Evolutionary conservation across 257 asterid genomes (phyloP).

Genomic region (Rhazya stricta): DNA sequence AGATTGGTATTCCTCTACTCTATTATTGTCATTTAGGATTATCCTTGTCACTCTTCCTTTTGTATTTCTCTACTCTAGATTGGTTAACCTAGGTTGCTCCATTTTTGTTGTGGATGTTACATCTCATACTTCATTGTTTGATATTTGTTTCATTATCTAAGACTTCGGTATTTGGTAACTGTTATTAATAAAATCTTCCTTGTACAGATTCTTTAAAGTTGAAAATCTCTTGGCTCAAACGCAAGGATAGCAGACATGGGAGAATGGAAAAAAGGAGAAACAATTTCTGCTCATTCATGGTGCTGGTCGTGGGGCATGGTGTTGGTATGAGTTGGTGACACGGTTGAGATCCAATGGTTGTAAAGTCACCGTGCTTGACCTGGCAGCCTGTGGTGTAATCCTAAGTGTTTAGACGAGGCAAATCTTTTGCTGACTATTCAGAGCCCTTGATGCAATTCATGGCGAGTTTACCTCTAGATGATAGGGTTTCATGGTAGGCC

Average conservation of each 20-base stretch:
- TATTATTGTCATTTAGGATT: too few relatives aligned
- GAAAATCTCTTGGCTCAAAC: neutral
- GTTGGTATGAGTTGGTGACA: constrained; percentile 40
- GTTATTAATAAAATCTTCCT: too few relatives aligned
- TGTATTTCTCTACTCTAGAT: too few relatives aligned
- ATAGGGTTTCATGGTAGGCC: constrained; percentile 35
- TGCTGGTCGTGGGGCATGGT: constrained; percentile 46
- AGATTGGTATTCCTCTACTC: too few relatives aligned
- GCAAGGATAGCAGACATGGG: neutral
- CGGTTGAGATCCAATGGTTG: constrained; percentile 30
- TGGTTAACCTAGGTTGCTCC: too few relatives aligned
- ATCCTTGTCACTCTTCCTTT: too few relatives aligned
- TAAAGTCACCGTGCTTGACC: constrained; percentile 37
- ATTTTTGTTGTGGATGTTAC: too few relatives aligned
- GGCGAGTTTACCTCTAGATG: constrained; percentile 21
- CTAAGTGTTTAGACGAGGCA: constrained; percentile 23
- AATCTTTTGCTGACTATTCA: constrained; percentile 23
- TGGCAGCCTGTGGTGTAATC: constrained; percentile 37
- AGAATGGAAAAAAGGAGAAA: neutral
- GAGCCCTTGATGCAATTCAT: constrained; percentile 33
- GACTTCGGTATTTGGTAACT: too few relatives aligned
- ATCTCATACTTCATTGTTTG: too few relatives aligned
- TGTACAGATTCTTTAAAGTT: neutral
- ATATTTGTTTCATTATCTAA: too few relatives aligned
- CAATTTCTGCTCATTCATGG: constrained; percentile 41